These are phyloP conservation scores for Forsythia suspensa DNA, from an alignment of 257 asterid genomes.

Conservation along the genomic window DNA sequence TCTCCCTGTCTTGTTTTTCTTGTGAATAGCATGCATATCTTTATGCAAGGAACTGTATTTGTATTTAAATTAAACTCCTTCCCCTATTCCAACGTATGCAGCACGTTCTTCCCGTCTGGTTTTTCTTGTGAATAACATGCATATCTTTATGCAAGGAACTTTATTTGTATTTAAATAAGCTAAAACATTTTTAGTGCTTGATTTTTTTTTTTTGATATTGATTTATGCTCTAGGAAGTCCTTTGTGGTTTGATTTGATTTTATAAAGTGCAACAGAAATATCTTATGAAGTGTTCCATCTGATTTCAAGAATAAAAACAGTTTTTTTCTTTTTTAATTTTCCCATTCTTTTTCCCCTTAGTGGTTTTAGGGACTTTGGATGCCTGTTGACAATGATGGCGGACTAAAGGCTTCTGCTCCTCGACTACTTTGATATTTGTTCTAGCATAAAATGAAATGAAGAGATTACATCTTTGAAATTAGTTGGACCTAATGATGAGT, in stretches of 20 bases:
- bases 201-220: neutral
- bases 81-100: too few species aligned
- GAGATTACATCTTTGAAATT: neutral
- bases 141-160: neutral
- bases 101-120: neutral
- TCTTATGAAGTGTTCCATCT: neutral
- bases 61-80: neutral
- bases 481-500: conserved; percentile 17
- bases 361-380: neutral
- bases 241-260: neutral
- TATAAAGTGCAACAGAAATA: neutral
- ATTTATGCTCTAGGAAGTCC: conserved; percentile 14
- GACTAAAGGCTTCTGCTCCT: neutral
- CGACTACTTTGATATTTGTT: too few species aligned
- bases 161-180: neutral
- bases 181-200: neutral
- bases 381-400: neutral
- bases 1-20: neutral
- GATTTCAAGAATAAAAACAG: neutral
- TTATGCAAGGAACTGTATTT: neutral
- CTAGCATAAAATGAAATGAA: conserved; percentile 7
- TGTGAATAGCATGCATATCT: neutral
- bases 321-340: neutral
- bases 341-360: neutral
- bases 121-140: neutral